Percentiles rank a stretch among this genome's conserved stretches.
Evolutionary conservation across 306 rosid species (phyloP).

Genomic region (Sicyos baderoa): DNA sequence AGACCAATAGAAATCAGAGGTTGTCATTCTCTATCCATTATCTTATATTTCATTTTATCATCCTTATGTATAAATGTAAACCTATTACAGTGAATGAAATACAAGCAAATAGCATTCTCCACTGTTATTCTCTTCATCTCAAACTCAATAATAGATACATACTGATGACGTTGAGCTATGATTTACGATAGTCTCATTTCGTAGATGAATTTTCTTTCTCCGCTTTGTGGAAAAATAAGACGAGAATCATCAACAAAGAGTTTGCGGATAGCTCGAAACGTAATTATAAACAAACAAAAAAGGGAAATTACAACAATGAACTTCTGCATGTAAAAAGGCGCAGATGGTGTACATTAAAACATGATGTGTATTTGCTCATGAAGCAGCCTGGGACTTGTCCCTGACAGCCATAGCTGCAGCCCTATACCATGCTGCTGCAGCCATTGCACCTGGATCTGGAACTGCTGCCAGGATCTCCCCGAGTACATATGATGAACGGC

Average conservation of each 20-base stretch:
- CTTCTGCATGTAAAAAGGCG: conserved; percentile 39
- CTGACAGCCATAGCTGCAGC: conserved; percentile 70
- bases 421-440: conserved; percentile 78
- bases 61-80: too few species aligned
- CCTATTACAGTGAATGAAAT: too few species aligned
- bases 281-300: conserved; percentile 22
- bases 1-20: too few species aligned
- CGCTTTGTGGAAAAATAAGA: too few species aligned
- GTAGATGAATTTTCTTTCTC: neutral
- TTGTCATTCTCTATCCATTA: too few species aligned
- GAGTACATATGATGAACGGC: conserved; percentile 64
- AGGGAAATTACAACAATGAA: conserved; percentile 26
- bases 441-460: conserved; percentile 99
- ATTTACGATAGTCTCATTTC: neutral
- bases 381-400: conserved; percentile 34
- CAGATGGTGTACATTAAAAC: conserved; percentile 22
- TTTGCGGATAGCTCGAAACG: conserved; percentile 59
- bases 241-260: neutral
- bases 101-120: too few species aligned
- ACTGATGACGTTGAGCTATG: neutral
- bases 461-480: conserved; percentile 57
- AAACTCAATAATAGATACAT: too few species aligned
- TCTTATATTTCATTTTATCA: too few species aligned
- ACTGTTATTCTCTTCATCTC: too few species aligned
- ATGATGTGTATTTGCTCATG: conserved; percentile 21